These are phyloP conservation scores for Gloeopeniophorella convolvens DNA, from an alignment of 768 basidiomycete genomes.

Conservation along the genomic window DNA sequence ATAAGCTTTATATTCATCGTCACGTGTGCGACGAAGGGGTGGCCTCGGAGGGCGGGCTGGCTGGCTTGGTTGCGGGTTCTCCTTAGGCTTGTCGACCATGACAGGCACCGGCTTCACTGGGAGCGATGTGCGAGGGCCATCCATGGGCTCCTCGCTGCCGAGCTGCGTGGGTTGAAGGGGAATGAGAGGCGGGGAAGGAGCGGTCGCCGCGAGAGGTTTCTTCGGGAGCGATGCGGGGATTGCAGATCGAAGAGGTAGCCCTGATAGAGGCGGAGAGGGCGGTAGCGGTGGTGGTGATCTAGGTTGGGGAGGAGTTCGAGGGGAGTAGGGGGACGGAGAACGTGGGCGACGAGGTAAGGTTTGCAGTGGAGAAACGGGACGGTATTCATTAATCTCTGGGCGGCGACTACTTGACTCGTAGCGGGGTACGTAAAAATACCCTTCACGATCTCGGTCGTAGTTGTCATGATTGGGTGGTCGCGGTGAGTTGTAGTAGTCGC, in stretches of 20 bases:
- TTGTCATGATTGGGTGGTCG: slow-evolving; percentile 6
- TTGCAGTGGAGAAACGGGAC: slow-evolving; percentile 22
- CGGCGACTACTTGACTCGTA: slow-evolving; percentile 9
- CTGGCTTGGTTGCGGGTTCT: not conserved
- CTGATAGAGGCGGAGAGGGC: slow-evolving; percentile 22
- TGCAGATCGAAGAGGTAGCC: slow-evolving; percentile 23
- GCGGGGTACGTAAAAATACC: slow-evolving; percentile 13
- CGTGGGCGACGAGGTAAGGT: slow-evolving; percentile 11
- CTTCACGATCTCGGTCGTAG: slow-evolving; percentile 13
- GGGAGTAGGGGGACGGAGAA: slow-evolving; percentile 20
- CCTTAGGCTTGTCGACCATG: not conserved
- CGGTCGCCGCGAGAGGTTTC: not conserved
- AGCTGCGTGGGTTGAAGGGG: slow-evolving; percentile 4
- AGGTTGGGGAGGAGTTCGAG: slow-evolving; percentile 17
- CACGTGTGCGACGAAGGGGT: slow-evolving; percentile 44
- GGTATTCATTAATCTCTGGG: slow-evolving; percentile 15
- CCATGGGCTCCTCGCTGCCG: not conserved
- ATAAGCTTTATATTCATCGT: slow-evolving; percentile 64
- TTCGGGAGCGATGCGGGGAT: slow-evolving; percentile 26
- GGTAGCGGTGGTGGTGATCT: slow-evolving; percentile 22
- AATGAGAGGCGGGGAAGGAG: not conserved
- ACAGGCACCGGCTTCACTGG: not conserved
- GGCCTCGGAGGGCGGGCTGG: slow-evolving; percentile 33
- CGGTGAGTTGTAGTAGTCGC: slow-evolving; percentile 11
- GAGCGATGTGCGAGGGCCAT: not conserved